Evolutionary conservation across 768 basidiomycete genomes (phyloP), one percentile per base, ranked within the genome.

Genomic region (Lactarius deliciosus): DNA sequence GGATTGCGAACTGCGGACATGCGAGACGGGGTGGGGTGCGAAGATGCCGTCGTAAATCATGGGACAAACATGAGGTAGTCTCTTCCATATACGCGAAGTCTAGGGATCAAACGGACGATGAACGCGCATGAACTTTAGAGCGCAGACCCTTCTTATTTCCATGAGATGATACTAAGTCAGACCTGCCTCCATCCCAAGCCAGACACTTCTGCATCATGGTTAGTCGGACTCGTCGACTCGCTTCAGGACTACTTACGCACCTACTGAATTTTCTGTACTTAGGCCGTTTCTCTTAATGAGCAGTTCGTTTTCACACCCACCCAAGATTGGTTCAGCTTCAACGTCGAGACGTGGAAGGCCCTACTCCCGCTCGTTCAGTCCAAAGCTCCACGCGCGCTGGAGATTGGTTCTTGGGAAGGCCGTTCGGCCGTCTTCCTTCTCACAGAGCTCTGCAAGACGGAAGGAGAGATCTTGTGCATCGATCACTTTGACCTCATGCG

Each of bases 371-470:
- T 77, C 36, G 71, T 85, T 63, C 34, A 36, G 1, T 74, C 81
- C 18, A 53, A 74, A 13, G 69, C 71, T 1, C 84, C 86, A 13
- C 80, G 84, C 20, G 80, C 76, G 2, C 80, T 86, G 16, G 86
- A 86, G 72, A 83, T 86, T 18, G 85, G 86, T 9, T 84, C 83
- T 20, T 86, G 84, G 84, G 86, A 86, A 73, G 86, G 85, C n/a
- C 80, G 85, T 43, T 87, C 86, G 0, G 85, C 83, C 28, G 80
- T 84, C 30, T 86, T 84, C 74, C 76, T 85, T 59, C 75, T 84
- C 40, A 78, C 72, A n/a, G 77, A 80, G 36, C 79, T 86, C 56
- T 83, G 83, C 73, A 72, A 73, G 13, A 64, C 73, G 2, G 74
- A 73, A n/a, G 81, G 82, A 2, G 80, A 81, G 57, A 73, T 86